Percentiles rank a stretch among this genome's conserved stretches.
These are phyloP conservation scores for Fraxinus angustifolia DNA, from an alignment of 305 asterid genomes.

Conservation along the genomic window DNA sequence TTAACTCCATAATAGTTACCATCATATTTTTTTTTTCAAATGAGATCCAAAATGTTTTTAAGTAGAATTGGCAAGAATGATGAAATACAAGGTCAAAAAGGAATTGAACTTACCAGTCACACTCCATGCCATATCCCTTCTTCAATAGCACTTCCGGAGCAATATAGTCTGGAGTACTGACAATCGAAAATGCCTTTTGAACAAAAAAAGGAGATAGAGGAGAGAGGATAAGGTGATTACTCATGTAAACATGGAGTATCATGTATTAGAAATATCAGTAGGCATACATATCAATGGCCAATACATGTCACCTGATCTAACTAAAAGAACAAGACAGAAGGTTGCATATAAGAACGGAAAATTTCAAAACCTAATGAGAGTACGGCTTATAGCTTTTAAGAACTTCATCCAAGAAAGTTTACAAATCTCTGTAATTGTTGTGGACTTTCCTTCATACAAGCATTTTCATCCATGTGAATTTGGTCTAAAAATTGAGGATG, in stretches of 20 bases:
- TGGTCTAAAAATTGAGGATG: background rate
- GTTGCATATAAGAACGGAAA: background rate
- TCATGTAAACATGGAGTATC: background rate
- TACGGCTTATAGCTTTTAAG: background rate
- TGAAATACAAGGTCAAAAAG: background rate
- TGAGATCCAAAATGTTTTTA: slow-evolving; percentile 12
- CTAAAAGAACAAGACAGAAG: background rate
- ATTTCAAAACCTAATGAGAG: background rate
- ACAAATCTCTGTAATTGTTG: background rate
- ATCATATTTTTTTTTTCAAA: background rate
- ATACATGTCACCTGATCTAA: background rate
- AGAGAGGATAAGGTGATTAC: background rate
- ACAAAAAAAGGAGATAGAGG: slow-evolving; percentile 8
- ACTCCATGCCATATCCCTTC: slow-evolving; percentile 94
- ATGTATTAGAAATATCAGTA: background rate
- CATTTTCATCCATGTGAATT: background rate
- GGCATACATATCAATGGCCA: background rate
- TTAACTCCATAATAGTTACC: background rate
- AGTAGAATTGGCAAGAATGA: slow-evolving; percentile 3
- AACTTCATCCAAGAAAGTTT: background rate
- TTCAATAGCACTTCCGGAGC: slow-evolving; percentile 91
- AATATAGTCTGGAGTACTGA: slow-evolving; percentile 94
- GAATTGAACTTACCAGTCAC: slow-evolving; percentile 74
- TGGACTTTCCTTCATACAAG: background rate
- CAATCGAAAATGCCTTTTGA: slow-evolving; percentile 88